Conservation (phyloP, 306 rosid genomes). For the Medicago ruthenica region DNA sequence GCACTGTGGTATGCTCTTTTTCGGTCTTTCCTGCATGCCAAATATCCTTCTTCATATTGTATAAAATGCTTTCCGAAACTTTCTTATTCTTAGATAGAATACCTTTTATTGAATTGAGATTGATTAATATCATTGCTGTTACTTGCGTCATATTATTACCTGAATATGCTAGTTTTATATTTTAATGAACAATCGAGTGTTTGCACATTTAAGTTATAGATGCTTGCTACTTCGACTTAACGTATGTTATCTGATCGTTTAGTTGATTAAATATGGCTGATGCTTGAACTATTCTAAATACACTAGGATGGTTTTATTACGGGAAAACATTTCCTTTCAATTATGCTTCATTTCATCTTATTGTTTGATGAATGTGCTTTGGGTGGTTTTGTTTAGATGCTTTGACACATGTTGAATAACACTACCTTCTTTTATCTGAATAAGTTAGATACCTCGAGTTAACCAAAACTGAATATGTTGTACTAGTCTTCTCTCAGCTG, state of each 20-base stretch:
- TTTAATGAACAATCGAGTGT: constrained; percentile 6
- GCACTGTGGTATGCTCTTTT: constrained; percentile 61
- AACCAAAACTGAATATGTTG: background rate
- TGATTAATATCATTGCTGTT: constrained; percentile 17
- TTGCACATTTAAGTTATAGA: constrained; percentile 6
- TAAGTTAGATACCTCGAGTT: constrained; percentile 1
- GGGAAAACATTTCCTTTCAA: constrained; percentile 9
- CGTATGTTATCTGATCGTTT: constrained; percentile 9
- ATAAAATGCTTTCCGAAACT: constrained; percentile 1
- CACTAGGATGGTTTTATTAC: constrained; percentile 7
- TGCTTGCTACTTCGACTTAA: constrained; percentile 15
- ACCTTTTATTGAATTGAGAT: constrained; percentile 23
- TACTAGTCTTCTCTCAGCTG: constrained; percentile 10
- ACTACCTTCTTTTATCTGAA: constrained; percentile 13
- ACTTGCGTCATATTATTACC: constrained; percentile 26
- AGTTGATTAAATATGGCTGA: constrained; percentile 21
- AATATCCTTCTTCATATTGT: constrained; percentile 20
- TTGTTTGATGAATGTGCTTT: constrained; percentile 33
- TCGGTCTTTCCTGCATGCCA: constrained; percentile 8
- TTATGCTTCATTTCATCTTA: constrained; percentile 7
- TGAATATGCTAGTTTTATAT: background rate
- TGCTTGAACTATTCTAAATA: constrained; percentile 16
- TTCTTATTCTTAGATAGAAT: constrained; percentile 32
- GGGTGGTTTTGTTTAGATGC: constrained; percentile 27
- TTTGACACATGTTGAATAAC: constrained; percentile 4